Evolutionary conservation across 306 rosid genomes (phyloP), one percentile per base, ranked within the genome.

Genomic region (Malus sylvestris): DNA sequence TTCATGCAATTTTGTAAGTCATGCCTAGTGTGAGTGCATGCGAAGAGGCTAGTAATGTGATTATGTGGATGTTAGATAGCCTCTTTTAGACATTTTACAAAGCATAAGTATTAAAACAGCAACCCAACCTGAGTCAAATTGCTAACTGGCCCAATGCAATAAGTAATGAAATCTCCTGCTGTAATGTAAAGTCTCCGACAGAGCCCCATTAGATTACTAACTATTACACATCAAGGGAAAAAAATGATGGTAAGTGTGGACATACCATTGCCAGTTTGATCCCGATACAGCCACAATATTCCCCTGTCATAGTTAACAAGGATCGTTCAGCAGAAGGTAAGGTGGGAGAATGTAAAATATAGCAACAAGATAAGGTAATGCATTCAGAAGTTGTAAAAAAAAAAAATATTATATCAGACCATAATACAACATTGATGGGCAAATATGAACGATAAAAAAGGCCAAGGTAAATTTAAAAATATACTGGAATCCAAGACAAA

Each of bases 261-360:
- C 93, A 76, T 87, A 96, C 99, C 94, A 53, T 92, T 88, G 67
- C 97, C 98, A 81, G 97, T 88, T 83, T 87, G 83, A 85, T 89
- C 90, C 86, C 42, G 87, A 83, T 92, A 96, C 74, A 88, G 16
- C 63, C 78, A 68, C 83, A 96, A 81, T 75, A 96, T 96, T 70
- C 93, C 97, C 81, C 99, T 96, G 90, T 74, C 71, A 82, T 32
- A 63, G 33, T 79, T 27, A 66, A 79, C 44, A 79, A 75, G 77
- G 67, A 75, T 70, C 38, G 14, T 72, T 84, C 76, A 89, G 84
- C 29, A 69, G 61, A 75, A 44, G 53, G 72, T 12, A 18, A 67
- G 19, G 32, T 52, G 51, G n/a, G 58, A 71, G 27, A 53, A 80
- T 10, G 30, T 4, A 25, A 4, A 14, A 73, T 32, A 40, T 55